Base-by-base conservation (phyloP, 106 monocot species). In the Dioscorea zingiberensis region DNA sequence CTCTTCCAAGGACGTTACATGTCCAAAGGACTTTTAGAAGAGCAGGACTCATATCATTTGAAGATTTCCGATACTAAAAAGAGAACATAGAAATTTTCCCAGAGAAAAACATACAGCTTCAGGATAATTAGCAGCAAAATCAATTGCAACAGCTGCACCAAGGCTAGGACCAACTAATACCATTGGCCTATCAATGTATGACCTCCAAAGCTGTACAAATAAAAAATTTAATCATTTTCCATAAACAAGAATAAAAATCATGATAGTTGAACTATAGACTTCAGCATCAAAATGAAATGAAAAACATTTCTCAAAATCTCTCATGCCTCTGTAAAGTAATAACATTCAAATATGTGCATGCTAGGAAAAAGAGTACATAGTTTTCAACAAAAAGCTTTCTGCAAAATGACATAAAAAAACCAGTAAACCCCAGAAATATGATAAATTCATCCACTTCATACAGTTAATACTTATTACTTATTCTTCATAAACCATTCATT, bases 81-180 rank as follows among this genome's bases (percentile, higher is more conserved):
- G n/a, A n/a, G n/a, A n/a, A 38, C 16, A 17, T 13, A 61, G 1
- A 61, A 30, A 59, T 13, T 45, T 13, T 3, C 2, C 10, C 10
- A n/a, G 5, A 62, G 29, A 32, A 62, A 8, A 5, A 25, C 47
- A 60, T 86, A 97, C 95, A 44, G 88, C 88, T 69, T 97, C 95
- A 32, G 95, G 94, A 84, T 91, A 65, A 46, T 74, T 74, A 38
- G 70, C 58, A 54, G 83, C 73, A 80, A 97, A 97, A 63, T 97
- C 95, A 63, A 91, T 88, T 16, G 95, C 87, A 74, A 88, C 87
- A 63, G 95, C 88, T 58, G 95, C 95, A 75, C 95, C 95, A 65
- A 97, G 95, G 58, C 95, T 97, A 17, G 95, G 83, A 21, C 95
- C 88, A 51, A 97, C 88, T 67, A 97, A 77, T 25, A 85, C 75